Evolutionary conservation across 495 filamentous ascomycete species (phyloP).

Genomic region (Podospora sp.): DNA sequence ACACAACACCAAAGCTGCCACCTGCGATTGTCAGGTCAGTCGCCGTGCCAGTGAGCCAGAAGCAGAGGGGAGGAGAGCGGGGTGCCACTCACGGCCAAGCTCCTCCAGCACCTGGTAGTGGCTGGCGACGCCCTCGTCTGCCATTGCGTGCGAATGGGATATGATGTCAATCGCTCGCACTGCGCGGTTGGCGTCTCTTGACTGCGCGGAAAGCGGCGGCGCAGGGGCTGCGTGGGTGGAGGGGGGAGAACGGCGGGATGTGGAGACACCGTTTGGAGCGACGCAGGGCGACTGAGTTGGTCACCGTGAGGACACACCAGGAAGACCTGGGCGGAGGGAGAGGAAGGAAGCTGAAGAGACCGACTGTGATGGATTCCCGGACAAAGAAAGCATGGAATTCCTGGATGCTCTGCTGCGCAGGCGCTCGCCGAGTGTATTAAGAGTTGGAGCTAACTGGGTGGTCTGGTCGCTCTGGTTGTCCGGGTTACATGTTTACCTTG

Average conservation of each 20-base stretch:
- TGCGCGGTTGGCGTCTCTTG: neutral
- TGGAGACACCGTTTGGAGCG: slow-evolving; percentile 1
- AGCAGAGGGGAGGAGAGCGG: neutral
- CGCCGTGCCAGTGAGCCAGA: neutral
- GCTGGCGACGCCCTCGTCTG: slow-evolving; percentile 69
- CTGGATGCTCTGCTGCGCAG: neutral
- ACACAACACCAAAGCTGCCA: slow-evolving; percentile 94
- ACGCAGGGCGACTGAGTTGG: neutral
- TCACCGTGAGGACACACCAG: neutral
- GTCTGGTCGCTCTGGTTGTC: slow-evolving; percentile 30
- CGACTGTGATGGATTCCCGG: slow-evolving; percentile 12
- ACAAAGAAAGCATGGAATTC: neutral
- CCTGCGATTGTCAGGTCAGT: slow-evolving; percentile 45
- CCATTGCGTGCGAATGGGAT: slow-evolving; percentile 39
- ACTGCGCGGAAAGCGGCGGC: slow-evolving; percentile 1
- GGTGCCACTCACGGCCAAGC: slow-evolving; percentile 74
- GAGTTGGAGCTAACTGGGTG: slow-evolving; percentile 8
- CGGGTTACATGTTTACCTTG: slow-evolving; percentile 40
- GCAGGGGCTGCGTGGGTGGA: neutral
- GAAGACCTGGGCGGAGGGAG: neutral
- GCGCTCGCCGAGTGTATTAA: slow-evolving; percentile 23
- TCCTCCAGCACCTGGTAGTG: slow-evolving; percentile 92
- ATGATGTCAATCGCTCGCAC: slow-evolving; percentile 11
- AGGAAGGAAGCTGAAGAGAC: neutral
- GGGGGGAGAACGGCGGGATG: neutral